Evolutionary conservation across 1,284 basidiomycete species (phyloP).

Genomic region (Agaricales sp.): DNA sequence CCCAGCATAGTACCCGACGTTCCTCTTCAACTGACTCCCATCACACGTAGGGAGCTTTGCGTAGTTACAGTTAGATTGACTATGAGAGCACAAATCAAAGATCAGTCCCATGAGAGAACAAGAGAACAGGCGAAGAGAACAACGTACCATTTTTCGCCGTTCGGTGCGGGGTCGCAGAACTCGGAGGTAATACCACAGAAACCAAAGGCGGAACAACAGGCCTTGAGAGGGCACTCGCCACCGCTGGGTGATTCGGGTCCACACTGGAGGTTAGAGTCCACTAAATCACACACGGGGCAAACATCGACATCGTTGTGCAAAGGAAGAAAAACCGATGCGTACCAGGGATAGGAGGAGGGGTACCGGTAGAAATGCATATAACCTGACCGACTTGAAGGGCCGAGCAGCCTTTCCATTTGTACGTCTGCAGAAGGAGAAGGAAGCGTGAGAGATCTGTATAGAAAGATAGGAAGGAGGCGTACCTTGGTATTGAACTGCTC

Average conservation of each 20-base stretch:
- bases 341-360: constrained; percentile 11
- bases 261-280: constrained; percentile 10
- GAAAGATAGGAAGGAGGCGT: neutral
- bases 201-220: constrained; percentile 9
- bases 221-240: constrained; percentile 9
- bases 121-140: no score
- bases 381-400: constrained; percentile 7
- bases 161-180: constrained; percentile 6
- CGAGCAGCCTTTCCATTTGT: constrained; percentile 9
- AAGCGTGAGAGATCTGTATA: neutral
- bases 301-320: neutral
- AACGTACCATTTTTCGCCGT: no score
- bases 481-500: constrained; percentile 10
- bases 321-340: neutral
- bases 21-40: constrained; percentile 7
- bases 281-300: constrained; percentile 3
- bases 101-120: no score
- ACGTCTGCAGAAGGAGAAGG: neutral
- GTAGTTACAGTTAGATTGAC: constrained; percentile 10
- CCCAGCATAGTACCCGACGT: constrained; percentile 14
- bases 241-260: constrained; percentile 8
- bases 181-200: constrained; percentile 12
- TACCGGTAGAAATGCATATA: constrained; percentile 11
- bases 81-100: no score
- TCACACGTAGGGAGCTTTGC: constrained; percentile 9